Evolutionary conservation across 345 rosid genomes (phyloP).

Genomic region (Heritiera fomes): DNA sequence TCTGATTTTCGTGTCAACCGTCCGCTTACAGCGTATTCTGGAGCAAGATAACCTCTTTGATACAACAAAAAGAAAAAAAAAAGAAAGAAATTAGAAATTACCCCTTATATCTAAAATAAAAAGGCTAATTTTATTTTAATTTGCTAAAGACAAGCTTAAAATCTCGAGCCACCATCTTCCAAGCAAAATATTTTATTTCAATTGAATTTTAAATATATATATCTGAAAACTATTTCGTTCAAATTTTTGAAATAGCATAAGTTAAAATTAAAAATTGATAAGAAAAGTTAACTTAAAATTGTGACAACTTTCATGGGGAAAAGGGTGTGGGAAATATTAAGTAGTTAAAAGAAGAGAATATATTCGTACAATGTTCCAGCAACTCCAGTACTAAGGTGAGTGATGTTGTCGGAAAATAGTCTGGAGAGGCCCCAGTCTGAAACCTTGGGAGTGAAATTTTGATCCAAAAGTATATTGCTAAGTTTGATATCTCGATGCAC

Average conservation of each 20-base stretch:
- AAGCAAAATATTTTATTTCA: too few species aligned
- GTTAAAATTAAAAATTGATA: too few species aligned
- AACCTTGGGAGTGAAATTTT: conserved; percentile 37
- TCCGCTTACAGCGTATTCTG: conserved; percentile 42
- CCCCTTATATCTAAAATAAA: too few species aligned
- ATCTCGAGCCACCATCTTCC: too few species aligned
- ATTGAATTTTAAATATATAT: too few species aligned
- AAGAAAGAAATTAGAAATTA: too few species aligned
- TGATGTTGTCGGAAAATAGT: conserved; percentile 27
- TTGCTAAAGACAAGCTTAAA: too few species aligned
- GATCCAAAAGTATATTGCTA: conserved; percentile 46
- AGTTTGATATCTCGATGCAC: conserved; percentile 50
- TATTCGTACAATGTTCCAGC: conserved; percentile 45
- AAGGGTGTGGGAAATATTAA: neutral
- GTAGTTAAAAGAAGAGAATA: neutral
- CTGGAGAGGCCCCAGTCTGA: conserved; percentile 50
- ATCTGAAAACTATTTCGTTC: neutral
- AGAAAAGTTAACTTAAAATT: neutral
- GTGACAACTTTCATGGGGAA: neutral
- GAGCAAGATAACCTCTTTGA: conserved; percentile 44
- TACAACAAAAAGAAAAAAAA: neutral
- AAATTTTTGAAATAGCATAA: too few species aligned
- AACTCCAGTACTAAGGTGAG: conserved; percentile 39
- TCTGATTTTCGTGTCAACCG: conserved; percentile 41
- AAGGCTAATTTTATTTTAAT: too few species aligned